These are phyloP conservation scores for Ustilago loliicola DNA, from an alignment of 1,284 basidiomycete genomes.

Conservation along the genomic window DNA sequence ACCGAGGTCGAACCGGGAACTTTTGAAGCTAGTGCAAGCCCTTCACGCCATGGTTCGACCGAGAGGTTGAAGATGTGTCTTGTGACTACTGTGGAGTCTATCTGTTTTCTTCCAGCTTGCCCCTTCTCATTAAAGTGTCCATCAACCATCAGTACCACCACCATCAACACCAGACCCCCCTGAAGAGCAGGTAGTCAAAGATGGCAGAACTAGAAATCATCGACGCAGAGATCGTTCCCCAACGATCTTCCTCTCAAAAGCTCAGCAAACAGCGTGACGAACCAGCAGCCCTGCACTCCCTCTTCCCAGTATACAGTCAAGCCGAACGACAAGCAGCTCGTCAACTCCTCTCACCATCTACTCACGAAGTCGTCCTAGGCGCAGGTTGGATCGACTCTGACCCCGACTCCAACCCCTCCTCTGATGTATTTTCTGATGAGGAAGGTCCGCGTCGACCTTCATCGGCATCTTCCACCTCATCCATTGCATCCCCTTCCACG, in stretches of 20 bases:
- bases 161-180: neutral
- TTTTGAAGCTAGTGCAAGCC: neutral
- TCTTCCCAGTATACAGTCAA: constrained; percentile 26
- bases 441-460: constrained; percentile 1
- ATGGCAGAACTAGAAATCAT: constrained; percentile 47
- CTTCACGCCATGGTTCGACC: neutral
- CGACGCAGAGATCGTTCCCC: constrained; percentile 39
- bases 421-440: constrained; percentile 5
- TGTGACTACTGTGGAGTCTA: neutral
- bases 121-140: neutral
- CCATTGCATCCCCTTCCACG: constrained; percentile 20
- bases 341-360: constrained; percentile 34
- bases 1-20: neutral
- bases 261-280: neutral
- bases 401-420: neutral
- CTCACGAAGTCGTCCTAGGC: constrained; percentile 50
- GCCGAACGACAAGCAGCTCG: constrained; percentile 43
- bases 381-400: constrained; percentile 47
- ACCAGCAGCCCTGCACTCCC: neutral
- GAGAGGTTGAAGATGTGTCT: neutral
- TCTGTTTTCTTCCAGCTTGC: neutral
- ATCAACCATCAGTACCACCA: neutral
- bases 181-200: neutral
- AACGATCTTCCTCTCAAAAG: neutral
- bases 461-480: constrained; percentile 22